A percentile compares a stretch with the other conserved stretches of the same genome.
phyloP scores from a whole-genome alignment of 352 stramenopile species.

The Blastocystis sp. region DNA sequence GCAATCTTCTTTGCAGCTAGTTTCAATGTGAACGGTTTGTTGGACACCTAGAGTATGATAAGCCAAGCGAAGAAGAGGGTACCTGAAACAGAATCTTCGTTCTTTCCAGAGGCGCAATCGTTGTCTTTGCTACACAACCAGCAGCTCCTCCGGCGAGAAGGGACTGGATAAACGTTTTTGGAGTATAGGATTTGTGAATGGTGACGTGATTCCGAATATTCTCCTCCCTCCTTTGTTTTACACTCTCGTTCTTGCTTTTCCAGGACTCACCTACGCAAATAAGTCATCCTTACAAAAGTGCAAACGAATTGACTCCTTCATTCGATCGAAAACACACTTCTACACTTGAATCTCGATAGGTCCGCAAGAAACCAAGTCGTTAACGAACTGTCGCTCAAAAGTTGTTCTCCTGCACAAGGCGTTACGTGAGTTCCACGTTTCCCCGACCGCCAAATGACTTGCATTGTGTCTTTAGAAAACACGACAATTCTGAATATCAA shows the following conservation, averaged over 20 bases:
- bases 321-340: conserved; percentile 20
- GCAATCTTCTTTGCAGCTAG: conserved; percentile 25
- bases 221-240: conserved; percentile 27
- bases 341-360: no score
- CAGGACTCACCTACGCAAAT: conserved; percentile 57
- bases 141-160: conserved; percentile 61
- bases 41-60: conserved; percentile 16
- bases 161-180: conserved; percentile 32
- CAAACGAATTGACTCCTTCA: conserved; percentile 56
- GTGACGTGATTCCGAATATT: conserved; percentile 11
- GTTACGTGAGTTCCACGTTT: conserved; percentile 44
- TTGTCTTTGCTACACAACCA: conserved; percentile 68
- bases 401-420: no score
- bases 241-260: conserved; percentile 35
- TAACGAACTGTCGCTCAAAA: no score
- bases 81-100: conserved; percentile 82
- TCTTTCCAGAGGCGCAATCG: conserved; percentile 74
- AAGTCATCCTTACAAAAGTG: neutral
- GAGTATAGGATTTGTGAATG: conserved; percentile 49
- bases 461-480: neutral
- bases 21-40: conserved; percentile 36
- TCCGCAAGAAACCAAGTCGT: no score
- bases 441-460: neutral
- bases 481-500: neutral
- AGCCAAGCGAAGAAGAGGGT: conserved; percentile 36